Percentiles rank a stretch among this genome's conserved stretches.
phyloP scores from a whole-genome alignment of 73 alveolate genomes.

The Paramecium sexaurelia region DNA sequence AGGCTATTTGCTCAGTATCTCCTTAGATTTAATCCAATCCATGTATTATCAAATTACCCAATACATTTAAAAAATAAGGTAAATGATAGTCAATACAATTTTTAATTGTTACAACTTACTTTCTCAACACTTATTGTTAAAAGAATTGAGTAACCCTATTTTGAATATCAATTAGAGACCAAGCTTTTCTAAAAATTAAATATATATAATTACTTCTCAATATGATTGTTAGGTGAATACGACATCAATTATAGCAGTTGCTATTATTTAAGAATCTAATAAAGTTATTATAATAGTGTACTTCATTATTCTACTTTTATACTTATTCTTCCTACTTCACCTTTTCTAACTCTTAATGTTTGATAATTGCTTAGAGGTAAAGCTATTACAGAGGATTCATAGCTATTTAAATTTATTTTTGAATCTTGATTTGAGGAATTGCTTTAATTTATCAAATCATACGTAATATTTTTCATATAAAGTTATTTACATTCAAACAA shows the following conservation, averaged over 20 bases:
- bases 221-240: not conserved
- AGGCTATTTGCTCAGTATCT: not conserved
- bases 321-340: constrained; percentile 47
- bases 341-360: constrained; percentile 4
- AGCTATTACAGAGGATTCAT: constrained; percentile 44
- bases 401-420: not conserved
- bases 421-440: not conserved
- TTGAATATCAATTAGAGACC: constrained; percentile 11
- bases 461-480: not conserved
- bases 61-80: not conserved
- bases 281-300: not conserved
- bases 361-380: constrained; percentile 25
- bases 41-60: not conserved
- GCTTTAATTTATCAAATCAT: not conserved
- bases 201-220: not conserved
- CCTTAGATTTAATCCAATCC: constrained; percentile 23
- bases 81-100: not conserved
- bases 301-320: not conserved
- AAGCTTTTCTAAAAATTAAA: not conserved
- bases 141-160: constrained; percentile 26
- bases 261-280: not conserved
- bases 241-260: constrained; percentile 28
- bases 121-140: not conserved
- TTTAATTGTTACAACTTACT: not conserved
- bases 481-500: not conserved